Percentiles rank a stretch among this genome's conserved stretches.
Conservation (phyloP, 768 basidiomycete species). For the Amanita molliuscula region DNA sequence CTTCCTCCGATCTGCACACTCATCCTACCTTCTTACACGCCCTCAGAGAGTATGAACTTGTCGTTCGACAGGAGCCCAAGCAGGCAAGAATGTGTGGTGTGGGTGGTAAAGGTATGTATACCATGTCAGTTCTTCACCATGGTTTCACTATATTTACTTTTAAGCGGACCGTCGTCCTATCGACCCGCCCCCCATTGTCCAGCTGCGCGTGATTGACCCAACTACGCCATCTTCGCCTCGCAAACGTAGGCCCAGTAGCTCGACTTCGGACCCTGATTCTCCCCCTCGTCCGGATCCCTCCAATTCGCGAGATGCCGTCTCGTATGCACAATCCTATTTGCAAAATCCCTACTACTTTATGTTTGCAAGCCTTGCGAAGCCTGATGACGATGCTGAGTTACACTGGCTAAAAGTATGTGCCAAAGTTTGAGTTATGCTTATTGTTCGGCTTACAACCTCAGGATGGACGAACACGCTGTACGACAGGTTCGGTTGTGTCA, state of each 20-base stretch:
- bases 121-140: neutral
- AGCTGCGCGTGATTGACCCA: constrained; percentile 82
- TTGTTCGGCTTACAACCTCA: constrained; percentile 15
- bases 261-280: constrained; percentile 11
- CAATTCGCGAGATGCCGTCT: constrained; percentile 7
- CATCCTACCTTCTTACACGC: neutral
- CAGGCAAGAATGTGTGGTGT: constrained; percentile 88
- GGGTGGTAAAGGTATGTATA: constrained; percentile 57
- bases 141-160: constrained; percentile 2
- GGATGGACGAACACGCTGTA: constrained; percentile 88
- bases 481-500: constrained; percentile 85
- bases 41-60: constrained; percentile 73
- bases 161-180: constrained; percentile 91
- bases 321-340: constrained; percentile 52
- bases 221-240: constrained; percentile 8
- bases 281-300: constrained; percentile 9
- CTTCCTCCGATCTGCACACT: neutral
- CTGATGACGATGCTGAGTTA: constrained; percentile 80
- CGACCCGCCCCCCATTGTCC: constrained; percentile 95
- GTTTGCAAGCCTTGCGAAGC: constrained; percentile 85
- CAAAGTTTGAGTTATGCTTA: neutral
- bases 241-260: constrained; percentile 8
- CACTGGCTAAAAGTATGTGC: constrained; percentile 64
- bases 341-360: constrained; percentile 96
- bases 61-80: constrained; percentile 84